phyloP scores from a whole-genome alignment of 331 rosid species.

The Erythrophleum ivorense region DNA sequence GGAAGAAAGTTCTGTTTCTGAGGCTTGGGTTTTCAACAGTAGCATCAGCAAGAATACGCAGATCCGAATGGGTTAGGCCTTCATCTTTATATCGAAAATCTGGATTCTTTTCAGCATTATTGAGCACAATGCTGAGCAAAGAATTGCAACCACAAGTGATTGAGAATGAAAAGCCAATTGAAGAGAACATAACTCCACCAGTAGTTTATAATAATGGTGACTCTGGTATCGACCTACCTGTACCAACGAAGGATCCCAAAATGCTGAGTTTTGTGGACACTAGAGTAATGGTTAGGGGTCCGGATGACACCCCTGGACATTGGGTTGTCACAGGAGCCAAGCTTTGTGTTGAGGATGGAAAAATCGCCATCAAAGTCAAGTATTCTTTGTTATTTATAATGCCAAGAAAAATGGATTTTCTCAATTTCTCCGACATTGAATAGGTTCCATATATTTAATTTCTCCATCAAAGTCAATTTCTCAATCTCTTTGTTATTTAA shows the following conservation, averaged over 20 bases:
- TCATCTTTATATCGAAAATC: slow-evolving; percentile 65
- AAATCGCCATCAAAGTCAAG: slow-evolving; percentile 76
- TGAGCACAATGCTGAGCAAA: slow-evolving; percentile 75
- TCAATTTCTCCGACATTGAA: too few relatives aligned
- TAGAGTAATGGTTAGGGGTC: slow-evolving; percentile 82
- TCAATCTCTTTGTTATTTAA: too few relatives aligned
- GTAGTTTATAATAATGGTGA: slow-evolving; percentile 63
- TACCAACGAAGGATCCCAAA: slow-evolving; percentile 65
- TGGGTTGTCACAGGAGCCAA: slow-evolving; percentile 96
- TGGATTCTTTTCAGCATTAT: slow-evolving; percentile 72
- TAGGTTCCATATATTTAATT: too few relatives aligned
- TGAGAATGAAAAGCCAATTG: slow-evolving; percentile 43
- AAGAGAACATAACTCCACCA: slow-evolving; percentile 74
- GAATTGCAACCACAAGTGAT: slow-evolving; percentile 53
- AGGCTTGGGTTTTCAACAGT: slow-evolving; percentile 83
- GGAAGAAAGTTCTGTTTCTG: slow-evolving; percentile 78
- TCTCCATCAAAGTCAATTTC: too few relatives aligned
- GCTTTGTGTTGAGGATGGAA: slow-evolving; percentile 68
- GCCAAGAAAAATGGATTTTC: slow-evolving; percentile 30
- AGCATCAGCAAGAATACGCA: slow-evolving; percentile 63
- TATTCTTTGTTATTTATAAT: slow-evolving; percentile 74
- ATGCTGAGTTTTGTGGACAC: slow-evolving; percentile 74
- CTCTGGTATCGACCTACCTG: slow-evolving; percentile 55
- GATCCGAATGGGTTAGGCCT: slow-evolving; percentile 91
- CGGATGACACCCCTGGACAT: slow-evolving; percentile 82